Evolutionary conservation across 169 alveolate species (phyloP).

Genomic region (Babesia bovis): DNA sequence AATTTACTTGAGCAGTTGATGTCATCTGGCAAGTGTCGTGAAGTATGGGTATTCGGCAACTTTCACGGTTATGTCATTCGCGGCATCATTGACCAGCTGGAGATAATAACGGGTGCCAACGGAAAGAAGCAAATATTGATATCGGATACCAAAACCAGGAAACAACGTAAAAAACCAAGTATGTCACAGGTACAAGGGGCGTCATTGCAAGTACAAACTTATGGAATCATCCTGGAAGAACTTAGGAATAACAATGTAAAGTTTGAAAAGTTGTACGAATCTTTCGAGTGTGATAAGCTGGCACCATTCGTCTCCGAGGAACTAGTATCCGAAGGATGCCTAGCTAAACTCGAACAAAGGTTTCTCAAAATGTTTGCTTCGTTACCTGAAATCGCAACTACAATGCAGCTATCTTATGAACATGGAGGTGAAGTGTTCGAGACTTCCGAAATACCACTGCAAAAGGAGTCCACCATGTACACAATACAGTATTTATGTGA

Average conservation of each 20-base stretch:
- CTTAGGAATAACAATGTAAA: constrained; percentile 61
- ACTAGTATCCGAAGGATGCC: constrained; percentile 68
- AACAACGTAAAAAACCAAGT: constrained; percentile 65
- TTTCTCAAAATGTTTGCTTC: constrained; percentile 61
- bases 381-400: constrained; percentile 73
- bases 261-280: constrained; percentile 61
- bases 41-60: constrained; percentile 77
- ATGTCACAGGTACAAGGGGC: constrained; percentile 74
- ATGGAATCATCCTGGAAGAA: constrained; percentile 70
- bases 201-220: constrained; percentile 79
- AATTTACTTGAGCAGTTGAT: constrained; percentile 67
- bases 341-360: constrained; percentile 58
- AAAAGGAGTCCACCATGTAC: constrained; percentile 62
- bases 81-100: constrained; percentile 78
- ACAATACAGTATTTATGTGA: constrained; percentile 70
- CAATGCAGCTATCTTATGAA: constrained; percentile 78
- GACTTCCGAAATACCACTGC: constrained; percentile 62
- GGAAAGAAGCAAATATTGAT: constrained; percentile 63
- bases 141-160: constrained; percentile 80
- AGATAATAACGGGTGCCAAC: constrained; percentile 47
- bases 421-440: constrained; percentile 71
- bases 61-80: constrained; percentile 71
- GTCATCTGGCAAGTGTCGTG: constrained; percentile 75
- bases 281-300: constrained; percentile 70
- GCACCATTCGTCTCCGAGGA: constrained; percentile 70